These are phyloP conservation scores for Cornus suecica DNA, from an alignment of 148 eudicot genomes.

Conservation along the genomic window DNA sequence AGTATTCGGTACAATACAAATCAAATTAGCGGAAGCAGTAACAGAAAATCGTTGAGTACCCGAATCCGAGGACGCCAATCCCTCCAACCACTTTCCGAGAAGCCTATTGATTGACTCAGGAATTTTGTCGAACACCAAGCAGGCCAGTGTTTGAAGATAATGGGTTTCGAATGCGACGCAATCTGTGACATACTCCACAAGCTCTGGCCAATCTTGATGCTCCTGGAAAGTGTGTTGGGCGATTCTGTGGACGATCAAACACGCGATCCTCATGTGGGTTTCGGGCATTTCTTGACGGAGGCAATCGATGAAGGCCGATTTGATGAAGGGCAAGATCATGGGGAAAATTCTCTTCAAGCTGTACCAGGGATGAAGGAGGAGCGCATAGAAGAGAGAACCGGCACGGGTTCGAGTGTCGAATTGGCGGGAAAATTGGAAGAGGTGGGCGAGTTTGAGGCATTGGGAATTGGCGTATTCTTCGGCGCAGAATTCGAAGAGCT, in stretches of 20 bases:
- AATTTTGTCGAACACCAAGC: constrained; percentile 47
- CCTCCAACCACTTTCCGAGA: constrained; percentile 37
- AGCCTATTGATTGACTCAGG: constrained; percentile 62
- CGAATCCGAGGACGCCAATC: constrained; percentile 41
- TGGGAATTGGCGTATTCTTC: constrained; percentile 49
- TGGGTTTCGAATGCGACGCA: too few species aligned
- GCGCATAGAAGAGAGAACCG: constrained; percentile 47
- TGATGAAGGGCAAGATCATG: constrained; percentile 48
- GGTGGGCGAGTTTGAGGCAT: constrained; percentile 43
- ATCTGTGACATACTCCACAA: too few species aligned
- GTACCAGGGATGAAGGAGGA: constrained; percentile 35
- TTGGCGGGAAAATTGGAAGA: constrained; percentile 37
- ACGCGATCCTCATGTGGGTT: constrained; percentile 57
- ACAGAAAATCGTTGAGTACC: constrained; percentile 56
- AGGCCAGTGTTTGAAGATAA: too few species aligned
- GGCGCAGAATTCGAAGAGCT: constrained; percentile 57
- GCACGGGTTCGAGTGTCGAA: constrained; percentile 52
- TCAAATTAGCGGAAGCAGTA: constrained; percentile 63
- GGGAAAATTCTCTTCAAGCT: constrained; percentile 37
- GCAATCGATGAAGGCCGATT: constrained; percentile 40
- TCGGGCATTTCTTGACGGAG: constrained; percentile 52
- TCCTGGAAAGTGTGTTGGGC: too few species aligned
- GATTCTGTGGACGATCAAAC: constrained; percentile 65
- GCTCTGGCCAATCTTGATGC: too few species aligned
- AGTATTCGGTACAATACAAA: constrained; percentile 39